Conservation (phyloP, 202 grass and related monocot genomes). For the Carex sylvatica region DNA sequence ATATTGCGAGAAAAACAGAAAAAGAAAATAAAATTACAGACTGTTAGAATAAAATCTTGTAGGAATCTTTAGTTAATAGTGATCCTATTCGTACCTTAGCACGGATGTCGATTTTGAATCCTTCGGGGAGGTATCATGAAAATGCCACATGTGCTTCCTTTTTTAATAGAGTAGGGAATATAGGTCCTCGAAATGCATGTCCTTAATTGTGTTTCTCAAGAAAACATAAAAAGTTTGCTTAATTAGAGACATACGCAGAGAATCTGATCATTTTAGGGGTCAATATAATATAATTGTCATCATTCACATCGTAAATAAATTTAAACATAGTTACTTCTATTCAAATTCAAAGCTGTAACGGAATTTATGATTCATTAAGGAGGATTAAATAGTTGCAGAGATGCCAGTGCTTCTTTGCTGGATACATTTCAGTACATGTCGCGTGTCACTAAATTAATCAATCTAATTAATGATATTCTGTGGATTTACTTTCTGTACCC, state of each 20-base stretch:
- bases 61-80: no score
- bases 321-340: not conserved
- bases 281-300: not conserved
- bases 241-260: not conserved
- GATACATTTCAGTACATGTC: slow-evolving; percentile 1
- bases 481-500: not conserved
- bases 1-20: no score
- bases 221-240: not conserved
- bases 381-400: slow-evolving; percentile 10
- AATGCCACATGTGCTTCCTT: not conserved
- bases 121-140: not conserved
- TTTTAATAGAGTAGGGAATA: no score
- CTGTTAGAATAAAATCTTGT: no score
- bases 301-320: not conserved
- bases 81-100: no score
- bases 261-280: not conserved
- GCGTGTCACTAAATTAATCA: not conserved
- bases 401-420: not conserved
- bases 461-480: slow-evolving; percentile 10
- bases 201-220: not conserved
- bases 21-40: no score
- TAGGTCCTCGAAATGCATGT: not conserved
- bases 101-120: no score
- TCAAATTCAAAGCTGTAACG: not conserved
- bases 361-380: slow-evolving; percentile 22